These are phyloP conservation scores for Diaporthe ampelina DNA, from an alignment of 2,329 filamentous ascomycete genomes.

Conservation along the genomic window DNA sequence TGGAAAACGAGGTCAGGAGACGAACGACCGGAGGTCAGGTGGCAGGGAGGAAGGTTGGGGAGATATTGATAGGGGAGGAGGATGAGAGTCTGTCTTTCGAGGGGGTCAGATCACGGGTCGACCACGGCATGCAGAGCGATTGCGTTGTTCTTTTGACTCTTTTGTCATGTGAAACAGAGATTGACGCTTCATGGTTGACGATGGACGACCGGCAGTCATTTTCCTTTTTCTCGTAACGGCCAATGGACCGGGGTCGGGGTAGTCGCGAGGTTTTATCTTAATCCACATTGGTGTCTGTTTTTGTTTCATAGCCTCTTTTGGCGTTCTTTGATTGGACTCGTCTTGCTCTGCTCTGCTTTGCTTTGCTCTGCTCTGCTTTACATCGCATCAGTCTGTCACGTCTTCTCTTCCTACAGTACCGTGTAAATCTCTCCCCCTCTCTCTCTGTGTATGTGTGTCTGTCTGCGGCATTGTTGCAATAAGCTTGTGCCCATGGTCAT, in stretches of 20 bases:
- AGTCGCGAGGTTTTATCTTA: slow-evolving; percentile 34
- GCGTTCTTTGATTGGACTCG: not conserved
- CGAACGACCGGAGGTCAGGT: slow-evolving; percentile 12
- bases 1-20: slow-evolving; percentile 1
- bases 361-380: not conserved
- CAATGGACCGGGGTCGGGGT: slow-evolving; percentile 27
- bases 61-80: slow-evolving; percentile 22
- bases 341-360: not conserved
- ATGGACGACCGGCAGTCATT: slow-evolving; percentile 37
- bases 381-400: slow-evolving; percentile 16
- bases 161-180: slow-evolving; percentile 31
- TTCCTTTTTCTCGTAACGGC: slow-evolving; percentile 33
- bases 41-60: not conserved
- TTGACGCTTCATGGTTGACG: slow-evolving; percentile 40
- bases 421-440: not conserved
- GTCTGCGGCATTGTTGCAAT: not conserved
- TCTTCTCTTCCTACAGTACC: slow-evolving; percentile 1
- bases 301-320: not conserved
- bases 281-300: slow-evolving; percentile 45
- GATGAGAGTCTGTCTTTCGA: slow-evolving; percentile 6
- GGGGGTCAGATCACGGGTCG: slow-evolving; percentile 35
- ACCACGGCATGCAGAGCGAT: slow-evolving; percentile 40
- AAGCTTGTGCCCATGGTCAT: not conserved
- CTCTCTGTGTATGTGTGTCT: too few species aligned
- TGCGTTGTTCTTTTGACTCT: slow-evolving; percentile 33